Conservation (phyloP, 139 green algal species). For the Parachlorella kessleri region DNA sequence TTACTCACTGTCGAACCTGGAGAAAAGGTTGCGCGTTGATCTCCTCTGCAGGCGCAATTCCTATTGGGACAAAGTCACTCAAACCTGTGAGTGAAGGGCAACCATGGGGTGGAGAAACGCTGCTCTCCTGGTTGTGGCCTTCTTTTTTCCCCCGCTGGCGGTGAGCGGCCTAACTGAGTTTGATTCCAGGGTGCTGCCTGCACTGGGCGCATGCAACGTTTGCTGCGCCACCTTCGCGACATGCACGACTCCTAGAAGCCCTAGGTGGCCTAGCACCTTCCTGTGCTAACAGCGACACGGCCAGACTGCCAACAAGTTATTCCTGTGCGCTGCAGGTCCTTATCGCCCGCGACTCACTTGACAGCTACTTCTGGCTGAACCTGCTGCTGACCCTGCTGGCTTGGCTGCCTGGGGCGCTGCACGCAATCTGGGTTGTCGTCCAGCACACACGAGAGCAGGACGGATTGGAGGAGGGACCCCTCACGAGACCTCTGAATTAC, state of each 20-base stretch:
- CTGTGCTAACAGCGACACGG: neutral
- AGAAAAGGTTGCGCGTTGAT: too few species aligned
- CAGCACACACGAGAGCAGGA: neutral
- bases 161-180: neutral
- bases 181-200: neutral
- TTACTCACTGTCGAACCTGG: too few species aligned
- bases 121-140: neutral
- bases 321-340: neutral
- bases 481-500: neutral
- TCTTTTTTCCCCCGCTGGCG: neutral
- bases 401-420: conserved; percentile 8
- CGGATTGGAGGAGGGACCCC: neutral
- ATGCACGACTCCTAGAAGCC: too few species aligned
- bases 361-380: conserved; percentile 11
- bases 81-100: too few species aligned
- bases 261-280: too few species aligned
- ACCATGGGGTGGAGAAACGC: too few species aligned
- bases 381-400: conserved; percentile 15
- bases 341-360: neutral
- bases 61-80: too few species aligned
- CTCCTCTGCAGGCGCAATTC: too few species aligned
- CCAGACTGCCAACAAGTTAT: neutral
- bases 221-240: too few species aligned
- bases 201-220: too few species aligned
- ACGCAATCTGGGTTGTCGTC: conserved; percentile 7